These are phyloP conservation scores for Mrakia hoshinonis DNA, from an alignment of 768 basidiomycete species.

Conservation along the genomic window DNA sequence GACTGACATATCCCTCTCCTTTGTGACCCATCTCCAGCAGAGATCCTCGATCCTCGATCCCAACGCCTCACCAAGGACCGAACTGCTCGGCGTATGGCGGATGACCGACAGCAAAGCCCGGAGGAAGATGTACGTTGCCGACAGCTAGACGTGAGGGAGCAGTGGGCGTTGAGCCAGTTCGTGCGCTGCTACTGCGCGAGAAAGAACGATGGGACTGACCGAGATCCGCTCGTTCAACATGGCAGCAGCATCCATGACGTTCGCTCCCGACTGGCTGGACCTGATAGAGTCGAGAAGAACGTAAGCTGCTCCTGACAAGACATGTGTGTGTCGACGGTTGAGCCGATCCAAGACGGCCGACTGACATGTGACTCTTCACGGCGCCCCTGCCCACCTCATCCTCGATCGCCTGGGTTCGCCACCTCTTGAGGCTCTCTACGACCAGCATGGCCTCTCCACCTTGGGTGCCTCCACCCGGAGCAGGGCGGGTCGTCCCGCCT, in stretches of 20 bases:
- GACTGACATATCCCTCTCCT: slow-evolving; percentile 48
- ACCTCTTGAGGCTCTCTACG: slow-evolving; percentile 15
- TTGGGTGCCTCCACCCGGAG: slow-evolving; percentile 64
- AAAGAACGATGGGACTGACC: slow-evolving; percentile 43
- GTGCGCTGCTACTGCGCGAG: not conserved
- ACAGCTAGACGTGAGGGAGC: slow-evolving; percentile 43
- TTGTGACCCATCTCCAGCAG: slow-evolving; percentile 45
- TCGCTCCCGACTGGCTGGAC: not conserved
- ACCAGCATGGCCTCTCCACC: slow-evolving; percentile 24
- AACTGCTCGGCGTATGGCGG: slow-evolving; percentile 56
- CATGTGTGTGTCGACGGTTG: too few relatives aligned
- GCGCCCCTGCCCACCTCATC: slow-evolving; percentile 44
- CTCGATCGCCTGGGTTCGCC: slow-evolving; percentile 60
- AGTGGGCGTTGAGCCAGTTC: not conserved
- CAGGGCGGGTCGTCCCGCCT: slow-evolving; percentile 70
- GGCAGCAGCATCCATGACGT: slow-evolving; percentile 34
- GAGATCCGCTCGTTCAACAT: slow-evolving; percentile 37
- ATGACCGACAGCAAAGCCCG: slow-evolving; percentile 72
- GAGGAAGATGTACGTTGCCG: slow-evolving; percentile 83
- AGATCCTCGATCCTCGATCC: slow-evolving; percentile 78
- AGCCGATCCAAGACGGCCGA: not conserved
- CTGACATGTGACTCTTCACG: slow-evolving; percentile 37
- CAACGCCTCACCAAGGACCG: slow-evolving; percentile 65
- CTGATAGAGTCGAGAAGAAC: not conserved
- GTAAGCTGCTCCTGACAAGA: too few relatives aligned